Base-by-base conservation (phyloP, 108 stramenopile genomes). In the Cylindrotheca fusiformis region DNA sequence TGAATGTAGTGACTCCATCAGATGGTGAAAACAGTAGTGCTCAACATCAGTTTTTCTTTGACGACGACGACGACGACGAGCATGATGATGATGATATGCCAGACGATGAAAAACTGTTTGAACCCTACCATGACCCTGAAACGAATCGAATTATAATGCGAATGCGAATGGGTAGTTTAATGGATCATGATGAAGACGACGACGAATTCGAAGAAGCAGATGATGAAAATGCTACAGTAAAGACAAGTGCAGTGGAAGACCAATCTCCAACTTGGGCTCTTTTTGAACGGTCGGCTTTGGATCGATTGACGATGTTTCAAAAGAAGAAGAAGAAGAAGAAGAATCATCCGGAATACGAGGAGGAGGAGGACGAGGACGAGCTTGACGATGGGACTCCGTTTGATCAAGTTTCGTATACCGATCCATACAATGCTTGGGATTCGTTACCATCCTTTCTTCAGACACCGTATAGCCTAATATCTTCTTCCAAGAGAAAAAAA, bases 111-210 rank as follows among this genome's bases (percentile, higher is more conserved):
- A 18, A 25, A 3, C 17, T 53, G 2, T 53, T 53, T 25, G 52
- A 53, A 4, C 52, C 52, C 2, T 53, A 53, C 52, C 52, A 53
- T 53, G 52, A 53, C 26, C 25, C 23, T 25, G 23, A 53, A 53
- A 53, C 52, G 18, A 53, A 53, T 53, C 52, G 52, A 26, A 53
- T 53, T 24, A 26, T 53, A 21, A 53, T 53, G 52, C 22, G 52
- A 23, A 4, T 53, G 21, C 52, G 52, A 53, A 53, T 53, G 52
- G 26, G 25, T 2, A 53, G 26, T 53, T 25, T 53, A 53, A 53
- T 53, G 52, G n/a, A n/a, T n/a, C n/a, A n/a, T n/a, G n/a, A n/a
- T n/a, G n/a, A n/a, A n/a, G n/a, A n/a, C n/a, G 36, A 41, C 36
- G 36, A 41, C 14, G 36, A 41, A 41, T 41, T 14, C 6, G 36